Conservation (phyloP, 2,329 filamentous ascomycete species). For the Teratosphaeria zuluensis region DNA sequence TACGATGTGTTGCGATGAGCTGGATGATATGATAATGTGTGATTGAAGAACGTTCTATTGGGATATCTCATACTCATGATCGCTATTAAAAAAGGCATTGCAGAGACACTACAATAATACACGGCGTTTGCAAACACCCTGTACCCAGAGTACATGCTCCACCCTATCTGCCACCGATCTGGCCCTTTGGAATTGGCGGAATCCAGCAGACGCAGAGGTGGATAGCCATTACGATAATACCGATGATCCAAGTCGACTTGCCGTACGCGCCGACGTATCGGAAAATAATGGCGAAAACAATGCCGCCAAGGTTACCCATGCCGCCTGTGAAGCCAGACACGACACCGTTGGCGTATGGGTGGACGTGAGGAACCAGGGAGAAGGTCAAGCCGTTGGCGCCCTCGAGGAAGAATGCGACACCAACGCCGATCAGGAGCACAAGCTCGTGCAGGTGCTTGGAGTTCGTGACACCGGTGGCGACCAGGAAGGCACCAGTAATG, state of each 20-base stretch:
- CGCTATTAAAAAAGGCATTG: neutral
- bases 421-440: slow-evolving; percentile 65
- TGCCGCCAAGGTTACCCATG: slow-evolving; percentile 72
- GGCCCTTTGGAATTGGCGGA: slow-evolving; percentile 45
- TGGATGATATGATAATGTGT: neutral
- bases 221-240: slow-evolving; percentile 60
- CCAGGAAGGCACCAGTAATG: slow-evolving; percentile 48
- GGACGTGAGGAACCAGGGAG: slow-evolving; percentile 75
- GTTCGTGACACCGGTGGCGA: slow-evolving; percentile 56
- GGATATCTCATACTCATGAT: neutral
- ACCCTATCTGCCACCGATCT: slow-evolving; percentile 35
- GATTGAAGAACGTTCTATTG: neutral
- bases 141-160: neutral
- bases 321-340: slow-evolving; percentile 73
- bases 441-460: slow-evolving; percentile 54
- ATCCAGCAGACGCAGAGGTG: slow-evolving; percentile 60
- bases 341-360: slow-evolving; percentile 70
- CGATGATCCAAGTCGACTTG: slow-evolving; percentile 71
- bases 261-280: slow-evolving; percentile 63
- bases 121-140: neutral
- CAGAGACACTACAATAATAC: neutral
- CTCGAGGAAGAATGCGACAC: slow-evolving; percentile 74
- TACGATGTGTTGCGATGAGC: no score
- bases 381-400: slow-evolving; percentile 82
- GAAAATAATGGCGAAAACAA: slow-evolving; percentile 77